These are phyloP conservation scores for Kwoniella shandongensis DNA, from an alignment of 768 basidiomycete species.

Conservation along the genomic window DNA sequence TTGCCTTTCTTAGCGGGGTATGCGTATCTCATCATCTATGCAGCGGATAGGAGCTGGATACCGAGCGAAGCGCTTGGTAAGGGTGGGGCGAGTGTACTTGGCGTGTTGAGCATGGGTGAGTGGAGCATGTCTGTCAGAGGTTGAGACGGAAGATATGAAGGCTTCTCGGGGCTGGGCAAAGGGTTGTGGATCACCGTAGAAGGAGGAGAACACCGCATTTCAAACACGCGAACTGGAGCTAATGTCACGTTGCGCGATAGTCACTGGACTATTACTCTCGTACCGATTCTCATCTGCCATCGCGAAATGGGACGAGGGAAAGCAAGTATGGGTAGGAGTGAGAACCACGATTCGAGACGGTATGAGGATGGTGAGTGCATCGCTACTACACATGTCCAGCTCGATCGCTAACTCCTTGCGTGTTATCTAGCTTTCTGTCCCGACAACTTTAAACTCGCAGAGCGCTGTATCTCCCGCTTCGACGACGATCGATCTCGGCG, in stretches of 20 bases:
- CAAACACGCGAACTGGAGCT: too few relatives aligned
- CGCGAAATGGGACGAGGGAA: conserved; percentile 50
- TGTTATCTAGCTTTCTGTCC: not conserved
- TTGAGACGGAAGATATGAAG: not conserved
- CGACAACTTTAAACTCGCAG: conserved; percentile 4
- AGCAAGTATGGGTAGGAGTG: conserved; percentile 47
- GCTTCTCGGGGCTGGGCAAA: not conserved
- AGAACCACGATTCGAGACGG: conserved; percentile 43
- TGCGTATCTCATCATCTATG: conserved; percentile 31
- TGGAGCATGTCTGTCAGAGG: not conserved
- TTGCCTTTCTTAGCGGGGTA: conserved; percentile 39
- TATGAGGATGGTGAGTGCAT: conserved; percentile 41
- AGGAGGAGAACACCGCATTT: too few relatives aligned
- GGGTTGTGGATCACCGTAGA: not conserved
- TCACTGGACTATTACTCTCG: conserved; percentile 48
- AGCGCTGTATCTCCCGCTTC: conserved; percentile 1
- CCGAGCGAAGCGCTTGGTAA: conserved; percentile 21
- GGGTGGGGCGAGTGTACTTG: conserved; percentile 39
- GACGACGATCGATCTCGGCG: conserved; percentile 17
- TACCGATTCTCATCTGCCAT: conserved; percentile 49
- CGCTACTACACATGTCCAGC: not conserved
- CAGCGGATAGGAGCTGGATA: conserved; percentile 32
- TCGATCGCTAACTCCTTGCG: not conserved
- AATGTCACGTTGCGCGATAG: conserved; percentile 16
- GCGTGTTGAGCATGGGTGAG: conserved; percentile 50